Evolutionary conservation across 208 protist genomes (phyloP).

Genomic region (Angomonas ambiguus): DNA sequence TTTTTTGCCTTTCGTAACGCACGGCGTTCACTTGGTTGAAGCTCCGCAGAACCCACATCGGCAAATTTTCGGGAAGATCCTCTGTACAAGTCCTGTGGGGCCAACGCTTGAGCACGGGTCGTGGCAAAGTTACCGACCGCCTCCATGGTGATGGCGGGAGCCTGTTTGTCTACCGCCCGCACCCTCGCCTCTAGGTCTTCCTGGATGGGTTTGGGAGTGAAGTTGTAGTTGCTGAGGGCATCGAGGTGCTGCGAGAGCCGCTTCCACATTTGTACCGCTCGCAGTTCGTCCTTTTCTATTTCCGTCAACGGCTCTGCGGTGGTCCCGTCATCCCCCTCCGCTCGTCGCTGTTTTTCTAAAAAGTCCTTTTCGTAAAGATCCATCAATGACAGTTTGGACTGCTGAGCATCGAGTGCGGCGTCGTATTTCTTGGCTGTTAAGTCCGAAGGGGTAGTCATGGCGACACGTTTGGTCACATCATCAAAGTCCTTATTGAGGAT

Average conservation of each 20-base stretch:
- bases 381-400: conserved; percentile 88
- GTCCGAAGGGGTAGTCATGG: conserved; percentile 55
- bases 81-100: conserved; percentile 86
- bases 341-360: conserved; percentile 61
- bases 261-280: conserved; percentile 88
- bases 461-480: conserved; percentile 60
- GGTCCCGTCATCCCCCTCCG: conserved; percentile 45
- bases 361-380: conserved; percentile 92
- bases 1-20: conserved; percentile 80
- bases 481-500: conserved; percentile 76
- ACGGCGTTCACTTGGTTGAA: conserved; percentile 65
- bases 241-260: conserved; percentile 87
- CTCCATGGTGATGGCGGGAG: conserved; percentile 81
- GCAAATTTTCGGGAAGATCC: conserved; percentile 45
- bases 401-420: conserved; percentile 65
- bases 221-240: conserved; percentile 90
- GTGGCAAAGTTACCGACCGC: conserved; percentile 80
- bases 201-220: conserved; percentile 85
- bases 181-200: conserved; percentile 83
- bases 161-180: conserved; percentile 77
- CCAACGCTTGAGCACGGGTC: conserved; percentile 67
- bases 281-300: conserved; percentile 89
- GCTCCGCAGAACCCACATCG: conserved; percentile 69
- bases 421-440: conserved; percentile 54
- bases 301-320: conserved; percentile 84